Percentiles rank a stretch among this genome's conserved stretches.
phyloP scores from a whole-genome alignment of 2,329 filamentous ascomycete genomes.

The Penicillium sp. region DNA sequence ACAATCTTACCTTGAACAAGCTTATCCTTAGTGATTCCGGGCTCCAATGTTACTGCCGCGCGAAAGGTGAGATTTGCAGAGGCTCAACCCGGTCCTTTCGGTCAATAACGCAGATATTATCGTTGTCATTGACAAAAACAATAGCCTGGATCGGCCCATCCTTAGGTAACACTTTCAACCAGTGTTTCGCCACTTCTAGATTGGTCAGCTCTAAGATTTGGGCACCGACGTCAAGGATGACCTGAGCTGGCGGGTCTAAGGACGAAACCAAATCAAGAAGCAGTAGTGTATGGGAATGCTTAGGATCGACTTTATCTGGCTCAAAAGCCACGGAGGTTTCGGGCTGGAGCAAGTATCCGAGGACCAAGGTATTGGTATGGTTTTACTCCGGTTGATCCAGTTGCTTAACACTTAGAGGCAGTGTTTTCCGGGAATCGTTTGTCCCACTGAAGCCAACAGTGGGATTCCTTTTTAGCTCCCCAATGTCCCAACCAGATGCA shows the following conservation, averaged over 20 bases:
- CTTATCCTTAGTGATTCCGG: conserved; percentile 64
- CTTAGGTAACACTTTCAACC: conserved; percentile 46
- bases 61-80: conserved; percentile 61
- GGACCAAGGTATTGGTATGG: conserved; percentile 67
- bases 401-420: conserved; percentile 58
- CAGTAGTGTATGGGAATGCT: no score
- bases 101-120: conserved; percentile 33
- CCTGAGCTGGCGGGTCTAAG: conserved; percentile 46
- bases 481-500: conserved; percentile 66
- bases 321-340: conserved; percentile 52
- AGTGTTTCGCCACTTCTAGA: conserved; percentile 50
- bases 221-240: conserved; percentile 70
- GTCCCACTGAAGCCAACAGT: conserved; percentile 70
- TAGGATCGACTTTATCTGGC: no score
- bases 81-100: conserved; percentile 24
- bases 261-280: conserved; percentile 42
- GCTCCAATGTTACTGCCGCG: conserved; percentile 67
- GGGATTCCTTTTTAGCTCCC: conserved; percentile 43
- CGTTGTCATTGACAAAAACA: conserved; percentile 53
- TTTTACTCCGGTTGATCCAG: conserved; percentile 54
- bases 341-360: conserved; percentile 56
- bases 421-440: conserved; percentile 58
- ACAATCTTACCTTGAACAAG: conserved; percentile 69
- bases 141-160: conserved; percentile 41
- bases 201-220: conserved; percentile 66